Conservation (phyloP, 2,329 filamentous ascomycete genomes). For the Aspergillus bombycis region DNA sequence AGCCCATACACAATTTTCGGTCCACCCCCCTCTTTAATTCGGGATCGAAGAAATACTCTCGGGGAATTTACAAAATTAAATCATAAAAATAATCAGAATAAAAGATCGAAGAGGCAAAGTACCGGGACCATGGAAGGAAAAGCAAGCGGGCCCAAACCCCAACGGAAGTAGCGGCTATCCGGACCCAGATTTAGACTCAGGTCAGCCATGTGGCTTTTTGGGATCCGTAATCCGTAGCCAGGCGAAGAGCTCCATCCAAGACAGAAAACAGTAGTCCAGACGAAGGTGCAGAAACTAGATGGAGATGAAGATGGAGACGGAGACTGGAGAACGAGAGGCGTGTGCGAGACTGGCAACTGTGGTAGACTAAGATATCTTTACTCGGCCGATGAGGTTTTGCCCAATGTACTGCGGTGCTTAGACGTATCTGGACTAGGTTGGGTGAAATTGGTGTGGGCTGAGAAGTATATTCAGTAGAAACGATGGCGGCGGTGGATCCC, state of each 20-base stretch:
- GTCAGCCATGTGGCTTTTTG: conserved; percentile 8
- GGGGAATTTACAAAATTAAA: background rate
- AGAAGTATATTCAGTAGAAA: background rate
- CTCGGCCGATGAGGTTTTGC: background rate
- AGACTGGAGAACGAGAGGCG: background rate
- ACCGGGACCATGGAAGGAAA: background rate
- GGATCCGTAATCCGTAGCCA: background rate
- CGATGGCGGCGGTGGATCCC: background rate
- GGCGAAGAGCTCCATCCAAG: background rate
- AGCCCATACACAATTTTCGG: too few relatives aligned
- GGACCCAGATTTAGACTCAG: conserved; percentile 7
- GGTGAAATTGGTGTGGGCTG: background rate
- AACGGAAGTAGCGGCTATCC: conserved; percentile 2
- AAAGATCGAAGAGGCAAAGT: background rate
- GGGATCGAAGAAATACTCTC: background rate
- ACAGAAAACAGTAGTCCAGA: conserved; percentile 8
- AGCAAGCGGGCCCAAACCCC: background rate
- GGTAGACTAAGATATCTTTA: background rate
- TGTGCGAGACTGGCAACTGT: background rate
- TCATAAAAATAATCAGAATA: background rate
- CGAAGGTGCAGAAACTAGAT: background rate
- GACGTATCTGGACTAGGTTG: background rate
- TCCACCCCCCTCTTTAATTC: too few relatives aligned
- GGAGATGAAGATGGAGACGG: background rate
- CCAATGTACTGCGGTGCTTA: background rate